Evolutionary conservation across 2,329 filamentous ascomycete genomes (phyloP).

Genomic region (Emmonsiellopsis sp.): DNA sequence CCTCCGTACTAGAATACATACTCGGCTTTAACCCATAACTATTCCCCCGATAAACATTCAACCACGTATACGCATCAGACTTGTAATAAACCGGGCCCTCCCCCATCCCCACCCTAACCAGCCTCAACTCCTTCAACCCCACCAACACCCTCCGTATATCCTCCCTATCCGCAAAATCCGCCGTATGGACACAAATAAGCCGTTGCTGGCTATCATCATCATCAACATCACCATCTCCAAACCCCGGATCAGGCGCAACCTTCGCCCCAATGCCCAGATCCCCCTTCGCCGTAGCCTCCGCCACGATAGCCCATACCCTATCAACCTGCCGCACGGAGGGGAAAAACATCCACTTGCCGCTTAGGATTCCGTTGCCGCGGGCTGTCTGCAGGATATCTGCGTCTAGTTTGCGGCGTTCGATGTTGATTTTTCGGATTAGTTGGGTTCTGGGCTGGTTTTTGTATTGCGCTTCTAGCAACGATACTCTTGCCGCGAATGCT

Average conservation of each 20-base stretch:
- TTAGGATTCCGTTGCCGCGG: slow-evolving; percentile 46
- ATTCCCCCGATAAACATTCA: slow-evolving; percentile 54
- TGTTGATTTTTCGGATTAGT: slow-evolving; percentile 27
- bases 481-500: slow-evolving; percentile 37
- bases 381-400: slow-evolving; percentile 54
- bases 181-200: slow-evolving; percentile 70
- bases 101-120: slow-evolving; percentile 40
- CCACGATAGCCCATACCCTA: slow-evolving; percentile 50
- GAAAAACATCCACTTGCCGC: slow-evolving; percentile 50
- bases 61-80: slow-evolving; percentile 59
- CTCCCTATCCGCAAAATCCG: slow-evolving; percentile 58
- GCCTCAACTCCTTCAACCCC: slow-evolving; percentile 52
- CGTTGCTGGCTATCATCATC: slow-evolving; percentile 20
- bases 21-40: slow-evolving; percentile 52
- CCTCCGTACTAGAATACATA: slow-evolving; percentile 33
- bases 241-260: slow-evolving; percentile 48
- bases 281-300: slow-evolving; percentile 56
- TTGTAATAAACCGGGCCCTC: slow-evolving; percentile 65
- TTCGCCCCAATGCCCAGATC: slow-evolving; percentile 66
- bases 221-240: slow-evolving; percentile 21
- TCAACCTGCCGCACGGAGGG: slow-evolving; percentile 16
- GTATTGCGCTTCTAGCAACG: slow-evolving; percentile 43
- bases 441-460: slow-evolving; percentile 36
- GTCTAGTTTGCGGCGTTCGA: slow-evolving; percentile 37
- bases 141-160: slow-evolving; percentile 62